A percentile compares a stretch with the other conserved stretches of the same genome.
These are phyloP conservation scores for Lyophyllum shimeji DNA, from an alignment of 768 basidiomycete species.

Conservation along the genomic window DNA sequence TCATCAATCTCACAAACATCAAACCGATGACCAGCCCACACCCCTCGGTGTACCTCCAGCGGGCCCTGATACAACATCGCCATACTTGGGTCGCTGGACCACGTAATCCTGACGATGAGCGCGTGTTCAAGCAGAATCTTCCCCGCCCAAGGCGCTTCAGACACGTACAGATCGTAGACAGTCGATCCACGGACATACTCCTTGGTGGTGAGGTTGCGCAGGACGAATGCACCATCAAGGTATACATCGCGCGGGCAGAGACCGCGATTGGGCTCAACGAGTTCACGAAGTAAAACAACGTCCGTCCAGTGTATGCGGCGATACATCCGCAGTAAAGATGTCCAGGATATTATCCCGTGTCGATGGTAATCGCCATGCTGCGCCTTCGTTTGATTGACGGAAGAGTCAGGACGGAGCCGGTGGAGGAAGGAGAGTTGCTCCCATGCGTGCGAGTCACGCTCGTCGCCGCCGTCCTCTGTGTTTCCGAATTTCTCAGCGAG, in stretches of 20 bases:
- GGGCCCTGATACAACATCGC: background rate
- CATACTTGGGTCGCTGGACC: background rate
- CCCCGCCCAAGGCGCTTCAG: background rate
- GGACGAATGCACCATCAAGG: background rate
- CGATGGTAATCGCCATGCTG: too few species aligned
- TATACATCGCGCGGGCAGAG: too few species aligned
- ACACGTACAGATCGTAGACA: background rate
- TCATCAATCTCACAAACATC: background rate
- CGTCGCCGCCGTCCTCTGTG: background rate
- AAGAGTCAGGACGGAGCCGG: too few species aligned
- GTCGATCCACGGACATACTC: background rate
- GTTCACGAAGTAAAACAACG: too few species aligned
- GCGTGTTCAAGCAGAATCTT: background rate
- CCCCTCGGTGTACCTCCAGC: background rate
- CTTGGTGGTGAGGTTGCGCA: background rate
- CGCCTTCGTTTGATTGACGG: too few species aligned
- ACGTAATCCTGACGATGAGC: background rate
- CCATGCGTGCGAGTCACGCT: too few species aligned
- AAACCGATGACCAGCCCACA: constrained; percentile 11
- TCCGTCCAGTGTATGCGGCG: too few species aligned
- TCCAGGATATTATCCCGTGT: too few species aligned
- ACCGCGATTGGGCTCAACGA: too few species aligned
- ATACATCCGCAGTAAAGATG: too few species aligned
- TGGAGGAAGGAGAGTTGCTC: too few species aligned
- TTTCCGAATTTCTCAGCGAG: background rate